A percentile compares a stretch with the other conserved stretches of the same genome.
Evolutionary conservation across 2,329 filamentous ascomycete species (phyloP).

Genomic region (Epicoccum nigrum): DNA sequence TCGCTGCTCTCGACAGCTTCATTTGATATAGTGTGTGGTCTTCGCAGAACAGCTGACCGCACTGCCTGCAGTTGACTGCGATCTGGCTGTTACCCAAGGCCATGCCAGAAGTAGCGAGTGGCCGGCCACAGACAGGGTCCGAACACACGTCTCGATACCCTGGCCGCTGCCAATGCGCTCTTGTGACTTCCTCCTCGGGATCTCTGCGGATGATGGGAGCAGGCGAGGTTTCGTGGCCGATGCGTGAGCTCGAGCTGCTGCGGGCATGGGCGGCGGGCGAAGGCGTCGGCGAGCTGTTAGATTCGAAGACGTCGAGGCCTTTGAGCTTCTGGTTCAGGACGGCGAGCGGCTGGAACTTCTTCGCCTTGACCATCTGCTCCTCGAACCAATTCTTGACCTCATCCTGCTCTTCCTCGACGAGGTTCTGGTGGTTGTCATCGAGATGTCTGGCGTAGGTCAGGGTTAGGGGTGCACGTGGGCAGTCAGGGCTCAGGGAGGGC

Average conservation of each 20-base stretch:
- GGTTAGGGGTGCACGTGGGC: not conserved
- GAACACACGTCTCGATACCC: conserved; percentile 79
- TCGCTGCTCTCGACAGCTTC: conserved; percentile 88
- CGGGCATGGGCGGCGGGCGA: conserved; percentile 44
- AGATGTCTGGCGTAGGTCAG: conserved; percentile 64
- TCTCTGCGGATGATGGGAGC: conserved; percentile 57
- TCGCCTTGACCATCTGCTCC: conserved; percentile 90
- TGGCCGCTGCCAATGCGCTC: conserved; percentile 84
- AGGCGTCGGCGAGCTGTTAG: conserved; percentile 71
- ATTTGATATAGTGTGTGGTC: conserved; percentile 99
- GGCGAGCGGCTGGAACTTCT: conserved; percentile 88
- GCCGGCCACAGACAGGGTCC: conserved; percentile 77
- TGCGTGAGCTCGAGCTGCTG: conserved; percentile 36
- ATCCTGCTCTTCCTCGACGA: conserved; percentile 86
- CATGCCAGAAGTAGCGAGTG: conserved; percentile 54
- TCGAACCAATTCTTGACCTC: conserved; percentile 98
- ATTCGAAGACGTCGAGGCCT: conserved; percentile 90
- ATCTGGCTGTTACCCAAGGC: conserved; percentile 79
- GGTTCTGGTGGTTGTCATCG: conserved; percentile 87
- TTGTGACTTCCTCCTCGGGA: conserved; percentile 87
- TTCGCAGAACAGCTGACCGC: conserved; percentile 92
- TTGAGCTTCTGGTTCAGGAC: conserved; percentile 93
- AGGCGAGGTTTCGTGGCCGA: conserved; percentile 40
- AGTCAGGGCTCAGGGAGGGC: not conserved
- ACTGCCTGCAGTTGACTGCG: conserved; percentile 90